Evolutionary conservation across 1,139 yeast genomes (phyloP).

Genomic region (Hyphopichia burtonii): DNA sequence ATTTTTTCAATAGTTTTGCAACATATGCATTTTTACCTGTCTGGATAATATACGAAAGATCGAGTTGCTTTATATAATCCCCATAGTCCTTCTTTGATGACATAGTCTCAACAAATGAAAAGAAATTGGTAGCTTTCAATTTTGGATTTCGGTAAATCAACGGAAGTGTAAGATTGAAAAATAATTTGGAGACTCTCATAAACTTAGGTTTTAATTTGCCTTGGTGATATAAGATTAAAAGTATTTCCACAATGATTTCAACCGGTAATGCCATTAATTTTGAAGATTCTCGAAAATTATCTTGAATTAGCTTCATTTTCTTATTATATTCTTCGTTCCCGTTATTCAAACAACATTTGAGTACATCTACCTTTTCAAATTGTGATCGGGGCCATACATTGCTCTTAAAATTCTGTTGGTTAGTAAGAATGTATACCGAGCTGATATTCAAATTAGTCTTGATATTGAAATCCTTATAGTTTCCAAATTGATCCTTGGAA

Average conservation of each 20-base stretch:
- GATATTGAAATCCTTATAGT: conserved; percentile 24
- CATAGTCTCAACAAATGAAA: conserved; percentile 69
- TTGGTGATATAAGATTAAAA: conserved; percentile 36
- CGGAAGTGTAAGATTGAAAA: conserved; percentile 61
- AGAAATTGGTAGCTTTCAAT: conserved; percentile 66
- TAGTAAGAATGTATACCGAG: conserved; percentile 38
- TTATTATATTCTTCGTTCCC: conserved; percentile 15
- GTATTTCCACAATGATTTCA: conserved; percentile 58
- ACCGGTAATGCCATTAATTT: conserved; percentile 45
- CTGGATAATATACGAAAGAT: conserved; percentile 77
- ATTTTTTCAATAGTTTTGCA: conserved; percentile 74
- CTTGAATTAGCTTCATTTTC: conserved; percentile 11
- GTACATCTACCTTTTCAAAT: conserved; percentile 48
- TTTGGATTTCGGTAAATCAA: conserved; percentile 62
- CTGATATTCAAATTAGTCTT: conserved; percentile 29
- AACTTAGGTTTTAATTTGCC: conserved; percentile 48
- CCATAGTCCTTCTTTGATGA: conserved; percentile 43
- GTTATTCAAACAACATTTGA: conserved; percentile 30
- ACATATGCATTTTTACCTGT: conserved; percentile 92
- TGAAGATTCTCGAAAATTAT: conserved; percentile 11
- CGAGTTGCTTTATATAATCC: conserved; percentile 52
- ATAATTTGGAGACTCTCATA: conserved; percentile 58
- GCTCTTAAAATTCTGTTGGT: conserved; percentile 20
- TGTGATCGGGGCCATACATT: conserved; percentile 44
- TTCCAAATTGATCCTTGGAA: conserved; percentile 18